Base-by-base conservation (phyloP, 768 basidiomycete genomes). In the Boletus subcaerulescens region DNA sequence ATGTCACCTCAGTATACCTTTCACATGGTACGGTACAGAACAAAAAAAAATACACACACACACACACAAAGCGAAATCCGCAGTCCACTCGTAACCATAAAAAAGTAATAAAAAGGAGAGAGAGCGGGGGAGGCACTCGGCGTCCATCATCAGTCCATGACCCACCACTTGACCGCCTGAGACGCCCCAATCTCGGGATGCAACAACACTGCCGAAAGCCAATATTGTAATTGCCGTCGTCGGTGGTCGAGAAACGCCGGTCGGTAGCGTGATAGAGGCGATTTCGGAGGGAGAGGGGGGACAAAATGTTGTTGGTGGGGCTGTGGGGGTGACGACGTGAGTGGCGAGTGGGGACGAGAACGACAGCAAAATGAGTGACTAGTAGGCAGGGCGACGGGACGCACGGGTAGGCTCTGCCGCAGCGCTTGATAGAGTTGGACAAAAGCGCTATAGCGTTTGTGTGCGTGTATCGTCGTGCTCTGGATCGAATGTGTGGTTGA, bases 121-220 rank as follows among this genome's bases (percentile, higher is more conserved):
- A 44, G 26, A 26, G 26, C 26, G 26, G 26, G 6, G 8, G 26
- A 9, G 2, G 29, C 29, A 29, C 29, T 10, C 29, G 29, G 5
- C 2, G 18, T 40, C 36, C 50, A 29, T 12, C n/a, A 31, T 66
- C 41, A 68, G 22, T 77, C 68, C 73, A 82, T 81, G 35, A 88
- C 79, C 87, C 87, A 89, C 41, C 72, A 64, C 54, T 81, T 70
- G 12, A 86, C 85, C 2, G 77, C 80, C 49, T 82, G 77, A 43
- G 77, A 80, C 0, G 80, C 81, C 3, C 87, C 87, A 8, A 89
- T 72, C 47, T 89, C 87, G 5, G 87, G 87, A 60, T 89, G 87
- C 1, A 89, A 71, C 0, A 89, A 64, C 2, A 89, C 77, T 0
- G 79, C 68, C 0, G 81, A 77, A 3, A 90, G 81, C 85, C 86